phyloP scores from a whole-genome alignment of 495 filamentous ascomycete species.

The Hypoxylon crocopeplum region DNA sequence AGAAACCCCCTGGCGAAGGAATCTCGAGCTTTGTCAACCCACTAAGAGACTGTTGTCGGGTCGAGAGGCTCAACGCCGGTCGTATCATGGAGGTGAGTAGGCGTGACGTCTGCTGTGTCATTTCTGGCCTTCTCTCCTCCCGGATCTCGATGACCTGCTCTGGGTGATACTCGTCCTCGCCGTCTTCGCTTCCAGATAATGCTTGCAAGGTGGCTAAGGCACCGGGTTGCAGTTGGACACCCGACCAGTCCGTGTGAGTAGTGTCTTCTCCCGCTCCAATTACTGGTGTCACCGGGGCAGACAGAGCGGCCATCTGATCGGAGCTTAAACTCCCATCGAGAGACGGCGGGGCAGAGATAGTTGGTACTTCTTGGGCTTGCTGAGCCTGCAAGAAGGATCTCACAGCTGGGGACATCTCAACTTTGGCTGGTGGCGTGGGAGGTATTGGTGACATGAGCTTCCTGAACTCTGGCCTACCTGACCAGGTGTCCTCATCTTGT shows the following conservation, averaged over 20 bases:
- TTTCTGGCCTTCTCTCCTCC: constrained; percentile 49
- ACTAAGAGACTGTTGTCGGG: constrained; percentile 53
- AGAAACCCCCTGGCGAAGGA: constrained; percentile 90
- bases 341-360: constrained; percentile 80
- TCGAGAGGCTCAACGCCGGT: constrained; percentile 44
- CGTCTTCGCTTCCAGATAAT: constrained; percentile 64
- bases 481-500: constrained; percentile 42
- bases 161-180: constrained; percentile 55
- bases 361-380: constrained; percentile 65
- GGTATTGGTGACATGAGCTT: constrained; percentile 73
- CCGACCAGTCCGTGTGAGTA: constrained; percentile 60
- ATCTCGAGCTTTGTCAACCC: constrained; percentile 77
- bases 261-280: constrained; percentile 62
- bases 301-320: constrained; percentile 80
- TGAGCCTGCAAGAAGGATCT: constrained; percentile 68
- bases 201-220: constrained; percentile 80
- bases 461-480: constrained; percentile 54
- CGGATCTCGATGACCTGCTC: constrained; percentile 60
- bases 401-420: constrained; percentile 77
- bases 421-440: constrained; percentile 76
- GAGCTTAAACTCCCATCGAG: constrained; percentile 87
- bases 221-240: constrained; percentile 75
- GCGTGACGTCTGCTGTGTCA: constrained; percentile 47
- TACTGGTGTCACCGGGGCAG: constrained; percentile 81
- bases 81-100: constrained; percentile 43